These are phyloP conservation scores for Candida namnaoensis DNA, from an alignment of 805 yeast genomes.

Conservation along the genomic window DNA sequence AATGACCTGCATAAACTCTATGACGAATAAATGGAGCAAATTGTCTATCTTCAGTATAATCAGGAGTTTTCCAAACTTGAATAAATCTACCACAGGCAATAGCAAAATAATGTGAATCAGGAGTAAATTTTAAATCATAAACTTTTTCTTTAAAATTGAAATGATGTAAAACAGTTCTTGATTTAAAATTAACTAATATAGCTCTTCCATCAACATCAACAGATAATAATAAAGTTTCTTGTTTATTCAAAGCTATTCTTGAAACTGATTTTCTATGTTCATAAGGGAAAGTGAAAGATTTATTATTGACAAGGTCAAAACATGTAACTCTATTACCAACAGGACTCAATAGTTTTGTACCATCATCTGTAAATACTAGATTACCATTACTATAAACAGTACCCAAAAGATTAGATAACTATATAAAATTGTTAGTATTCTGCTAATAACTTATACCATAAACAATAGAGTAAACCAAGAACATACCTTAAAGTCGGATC, in stretches of 20 bases:
- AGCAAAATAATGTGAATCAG: conserved; percentile 84
- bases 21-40: conserved; percentile 94
- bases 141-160: conserved; percentile 86
- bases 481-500: conserved; percentile 56
- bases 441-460: neutral
- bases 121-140: conserved; percentile 69
- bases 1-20: conserved; percentile 89
- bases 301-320: conserved; percentile 78
- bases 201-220: conserved; percentile 93
- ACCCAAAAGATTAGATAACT: conserved; percentile 84
- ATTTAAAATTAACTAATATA: conserved; percentile 74
- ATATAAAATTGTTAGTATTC: conserved; percentile 4
- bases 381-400: conserved; percentile 95
- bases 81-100: conserved; percentile 73
- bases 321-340: conserved; percentile 91
- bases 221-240: conserved; percentile 69
- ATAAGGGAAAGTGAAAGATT: conserved; percentile 82
- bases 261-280: conserved; percentile 85
- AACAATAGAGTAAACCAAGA: conserved; percentile 2
- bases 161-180: conserved; percentile 84
- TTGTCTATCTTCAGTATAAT: conserved; percentile 71
- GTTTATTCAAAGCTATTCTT: conserved; percentile 74
- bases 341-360: conserved; percentile 75
- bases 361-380: conserved; percentile 77
- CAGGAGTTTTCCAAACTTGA: conserved; percentile 93